Evolutionary conservation across 176 grass and related monocot species (phyloP), one percentile per base, ranked within the genome.

Genomic region (Aechmea fasciata): DNA sequence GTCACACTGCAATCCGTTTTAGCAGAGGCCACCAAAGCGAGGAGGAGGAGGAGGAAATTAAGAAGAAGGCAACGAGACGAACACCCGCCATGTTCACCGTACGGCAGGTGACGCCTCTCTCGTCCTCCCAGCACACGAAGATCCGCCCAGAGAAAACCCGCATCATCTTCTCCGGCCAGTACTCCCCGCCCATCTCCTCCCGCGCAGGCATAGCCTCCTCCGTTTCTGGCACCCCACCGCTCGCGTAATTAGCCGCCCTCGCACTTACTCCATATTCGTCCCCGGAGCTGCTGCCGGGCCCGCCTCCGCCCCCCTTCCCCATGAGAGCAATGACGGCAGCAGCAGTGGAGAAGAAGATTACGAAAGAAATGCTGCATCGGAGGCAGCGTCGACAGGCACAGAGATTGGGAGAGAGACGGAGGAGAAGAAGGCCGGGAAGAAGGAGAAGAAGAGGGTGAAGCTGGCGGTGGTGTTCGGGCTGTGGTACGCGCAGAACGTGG

Each of bases 401-500:
- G 11, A 28, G 29, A 13, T 1, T 13, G 19, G 10, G 26, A 11
- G 11, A 13, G 63, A 48, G 17, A 50, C 8, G n/a, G 15, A 0
- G 13, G 13, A 13, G 24, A 10, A 13, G 52, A 12, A 24, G 24
- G 52, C 41, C 11, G 47, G 48, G 70, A 51, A 72, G 14, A 63
- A 47, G 2, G 19, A 78, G 11, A 29, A 49, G 20, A 29, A 70
- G 66, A 71, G 49, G 4, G 11, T 77, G 47, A 75, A 75, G 26
- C 81, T 78, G 7, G 81, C 69, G 2, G 19, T 78, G 18, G 81
- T 83, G 47, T 78, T 83, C 64, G 70, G 75, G 2, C 72, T 83
- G 29, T 83, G 81, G 81, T 83, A 83, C 11, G 64, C 75, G 14
- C 81, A 83, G 50, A 83, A 83, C 22, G 69, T 83, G 5, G 71